These are phyloP conservation scores for Alternaria sp. DNA, from an alignment of 2,329 filamentous ascomycete genomes.

Conservation along the genomic window DNA sequence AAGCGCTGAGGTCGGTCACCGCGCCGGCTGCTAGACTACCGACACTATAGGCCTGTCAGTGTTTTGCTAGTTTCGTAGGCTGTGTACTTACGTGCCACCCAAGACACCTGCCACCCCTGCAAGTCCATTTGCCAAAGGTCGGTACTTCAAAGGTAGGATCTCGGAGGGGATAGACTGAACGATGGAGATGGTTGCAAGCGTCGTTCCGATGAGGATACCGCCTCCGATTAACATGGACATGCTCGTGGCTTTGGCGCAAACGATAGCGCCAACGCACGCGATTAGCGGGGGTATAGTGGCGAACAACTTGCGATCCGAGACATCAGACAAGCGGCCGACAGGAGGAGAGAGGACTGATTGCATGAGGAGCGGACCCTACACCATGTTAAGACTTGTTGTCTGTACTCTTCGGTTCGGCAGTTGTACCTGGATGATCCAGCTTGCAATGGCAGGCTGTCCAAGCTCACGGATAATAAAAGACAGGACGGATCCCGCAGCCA, in stretches of 20 bases:
- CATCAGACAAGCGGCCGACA: conserved; percentile 65
- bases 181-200: conserved; percentile 64
- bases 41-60: conserved; percentile 47
- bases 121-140: conserved; percentile 65
- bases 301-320: conserved; percentile 64
- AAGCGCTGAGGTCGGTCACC: conserved; percentile 58
- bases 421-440: conserved; percentile 64
- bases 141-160: conserved; percentile 65
- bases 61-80: accelerated
- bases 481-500: conserved; percentile 64
- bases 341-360: conserved; percentile 65
- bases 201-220: conserved; percentile 65
- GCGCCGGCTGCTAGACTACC: conserved; percentile 62
- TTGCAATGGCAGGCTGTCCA: conserved; percentile 59
- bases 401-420: accelerated
- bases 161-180: conserved; percentile 66
- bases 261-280: conserved; percentile 62
- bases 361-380: conserved; percentile 64
- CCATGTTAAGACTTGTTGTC: neutral
- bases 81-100: conserved; percentile 59
- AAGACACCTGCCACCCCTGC: conserved; percentile 61
- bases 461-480: conserved; percentile 65
- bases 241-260: conserved; percentile 63
- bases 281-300: conserved; percentile 62
- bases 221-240: conserved; percentile 67